Base-by-base conservation (phyloP, 495 filamentous ascomycete genomes). In the Tuber melanosporum region DNA sequence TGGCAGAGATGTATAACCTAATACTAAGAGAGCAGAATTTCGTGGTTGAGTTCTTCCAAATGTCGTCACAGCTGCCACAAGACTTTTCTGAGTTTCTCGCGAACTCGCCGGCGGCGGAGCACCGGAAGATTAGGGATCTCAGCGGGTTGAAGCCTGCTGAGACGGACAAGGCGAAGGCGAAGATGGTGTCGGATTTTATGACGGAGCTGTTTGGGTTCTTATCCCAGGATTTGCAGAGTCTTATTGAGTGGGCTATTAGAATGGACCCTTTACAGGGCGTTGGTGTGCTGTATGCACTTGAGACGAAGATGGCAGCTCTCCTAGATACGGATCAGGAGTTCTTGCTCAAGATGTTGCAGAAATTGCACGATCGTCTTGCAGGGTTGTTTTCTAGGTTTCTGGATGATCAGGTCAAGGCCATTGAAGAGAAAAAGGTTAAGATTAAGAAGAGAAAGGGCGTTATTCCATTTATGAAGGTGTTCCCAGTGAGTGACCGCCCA, bases 381-480 rank as follows among this genome's bases (percentile, higher is more conserved):
- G 89, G 88, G 45, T 88, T 93, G 39, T 97, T 97, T 85, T 89
- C 89, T 62, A 93, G 92, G 73, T 97, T 98, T 79, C 90, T 97
- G 42, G 95, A 98, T 83, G 93, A 97, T 77, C 95, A 98, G 81
- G 91, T 98, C 69, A 92, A 92, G 42, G 94, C 93, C 43, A 97
- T 98, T 77, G 95, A 98, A 84, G 95, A 98, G 75, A 98, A 94
- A n/a, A 98, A 97, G 85, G 95, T 98, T 80, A 97, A 97, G 85
- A 92, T 97, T 85, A 98, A 97, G 86, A 98, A 98, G 87, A 91
- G 95, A 76, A 97, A 96, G 85, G 95, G 95, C 20, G 93, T 98
- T 78, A 97, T 97, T 80, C 90, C 89, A 14, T 98, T 98, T 84
- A 94, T 98, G 86, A 91, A 93, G 71, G 91, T 93, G 57, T 98